Evolutionary conservation across 495 filamentous ascomycete genomes (phyloP).

Genomic region (Cercophora scortea): DNA sequence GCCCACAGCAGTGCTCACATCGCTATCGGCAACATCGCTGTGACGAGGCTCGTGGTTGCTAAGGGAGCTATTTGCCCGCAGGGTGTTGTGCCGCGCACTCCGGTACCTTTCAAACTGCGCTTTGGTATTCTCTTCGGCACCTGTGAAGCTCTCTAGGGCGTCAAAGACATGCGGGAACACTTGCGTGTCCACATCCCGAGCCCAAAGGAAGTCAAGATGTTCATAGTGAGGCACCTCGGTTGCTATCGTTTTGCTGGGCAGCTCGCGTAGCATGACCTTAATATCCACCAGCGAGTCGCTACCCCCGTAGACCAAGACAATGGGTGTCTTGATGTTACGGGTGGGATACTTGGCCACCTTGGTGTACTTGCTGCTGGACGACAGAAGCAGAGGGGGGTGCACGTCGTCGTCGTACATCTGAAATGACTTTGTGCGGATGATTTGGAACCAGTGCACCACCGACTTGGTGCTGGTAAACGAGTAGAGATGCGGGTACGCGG

Average conservation of each 20-base stretch:
- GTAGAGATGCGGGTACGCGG: slow-evolving; percentile 93
- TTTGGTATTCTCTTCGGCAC: slow-evolving; percentile 34
- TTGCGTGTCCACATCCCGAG: slow-evolving; percentile 67
- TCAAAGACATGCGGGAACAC: slow-evolving; percentile 89
- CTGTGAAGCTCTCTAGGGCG: slow-evolving; percentile 63
- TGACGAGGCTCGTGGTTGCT: slow-evolving; percentile 15
- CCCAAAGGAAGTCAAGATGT: slow-evolving; percentile 98
- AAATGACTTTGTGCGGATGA: slow-evolving; percentile 89
- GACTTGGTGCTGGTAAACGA: slow-evolving; percentile 94
- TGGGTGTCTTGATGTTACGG: slow-evolving; percentile 90
- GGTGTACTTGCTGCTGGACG: slow-evolving; percentile 44
- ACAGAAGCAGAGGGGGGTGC: slow-evolving; percentile 40
- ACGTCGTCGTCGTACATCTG: slow-evolving; percentile 98
- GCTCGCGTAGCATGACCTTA: slow-evolving; percentile 76
- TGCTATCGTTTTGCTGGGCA: slow-evolving; percentile 75
- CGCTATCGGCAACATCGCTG: slow-evolving; percentile 22
- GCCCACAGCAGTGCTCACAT: slow-evolving; percentile 25
- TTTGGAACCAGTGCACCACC: slow-evolving; percentile 98
- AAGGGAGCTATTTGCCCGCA: slow-evolving; percentile 19
- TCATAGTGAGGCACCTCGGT: slow-evolving; percentile 86
- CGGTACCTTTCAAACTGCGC: slow-evolving; percentile 45
- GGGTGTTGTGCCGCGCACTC: slow-evolving; percentile 26
- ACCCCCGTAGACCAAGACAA: slow-evolving; percentile 87
- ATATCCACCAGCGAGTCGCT: slow-evolving; percentile 96
- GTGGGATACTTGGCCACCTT: slow-evolving; percentile 96